These are phyloP conservation scores for Heliosperma pusillum DNA, from an alignment of 148 eudicot species.

Conservation along the genomic window DNA sequence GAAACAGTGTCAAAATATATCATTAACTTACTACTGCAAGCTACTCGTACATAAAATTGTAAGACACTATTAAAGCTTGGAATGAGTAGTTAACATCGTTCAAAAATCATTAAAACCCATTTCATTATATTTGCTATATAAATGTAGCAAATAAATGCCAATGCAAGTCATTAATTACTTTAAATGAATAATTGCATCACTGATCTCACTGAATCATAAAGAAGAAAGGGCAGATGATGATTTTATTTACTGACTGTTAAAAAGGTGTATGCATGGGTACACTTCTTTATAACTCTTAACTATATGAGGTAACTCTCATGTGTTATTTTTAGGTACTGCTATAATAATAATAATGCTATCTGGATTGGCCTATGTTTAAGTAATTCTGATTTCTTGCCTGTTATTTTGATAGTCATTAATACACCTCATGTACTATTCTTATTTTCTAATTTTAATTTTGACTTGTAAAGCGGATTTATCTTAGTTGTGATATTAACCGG, in stretches of 20 bases:
- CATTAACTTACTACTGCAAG: background rate
- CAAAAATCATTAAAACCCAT: conserved; percentile 10
- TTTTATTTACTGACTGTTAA: conserved; percentile 22
- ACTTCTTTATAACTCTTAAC: background rate
- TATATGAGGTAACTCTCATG: background rate
- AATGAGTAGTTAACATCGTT: conserved; percentile 25
- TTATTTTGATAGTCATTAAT: no score
- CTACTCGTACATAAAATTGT: no score
- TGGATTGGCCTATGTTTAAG: no score
- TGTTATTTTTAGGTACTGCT: background rate
- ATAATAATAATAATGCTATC: no score
- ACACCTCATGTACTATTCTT: no score
- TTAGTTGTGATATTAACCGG: no score
- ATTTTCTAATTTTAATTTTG: no score
- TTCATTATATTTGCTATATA: conserved; percentile 20
- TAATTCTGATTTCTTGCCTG: no score
- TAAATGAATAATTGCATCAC: conserved; percentile 10
- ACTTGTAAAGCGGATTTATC: no score
- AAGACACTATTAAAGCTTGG: no score
- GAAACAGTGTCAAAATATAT: conserved; percentile 15
- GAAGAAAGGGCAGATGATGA: background rate
- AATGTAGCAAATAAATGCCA: conserved; percentile 19
- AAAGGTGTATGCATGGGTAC: background rate
- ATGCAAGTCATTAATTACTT: conserved; percentile 17
- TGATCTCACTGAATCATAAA: conserved; percentile 16